Conservation (phyloP, 805 yeast genomes). For the Nakazawaea ambrosiae region DNA sequence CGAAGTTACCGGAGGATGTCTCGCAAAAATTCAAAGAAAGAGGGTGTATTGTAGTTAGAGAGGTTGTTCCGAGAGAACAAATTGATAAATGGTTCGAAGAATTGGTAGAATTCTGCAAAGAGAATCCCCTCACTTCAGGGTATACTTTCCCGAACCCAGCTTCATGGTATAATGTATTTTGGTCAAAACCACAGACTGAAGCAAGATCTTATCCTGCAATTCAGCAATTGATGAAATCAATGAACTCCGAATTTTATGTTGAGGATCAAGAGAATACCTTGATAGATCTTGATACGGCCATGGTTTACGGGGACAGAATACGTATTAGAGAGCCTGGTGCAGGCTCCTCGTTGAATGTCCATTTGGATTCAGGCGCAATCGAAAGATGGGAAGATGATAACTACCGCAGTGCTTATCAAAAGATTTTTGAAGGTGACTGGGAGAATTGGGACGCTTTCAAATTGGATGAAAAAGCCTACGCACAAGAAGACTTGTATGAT, state of each 20-base stretch:
- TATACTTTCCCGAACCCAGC: constrained; percentile 17
- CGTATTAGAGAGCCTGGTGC: constrained; percentile 34
- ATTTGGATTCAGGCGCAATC: constrained; percentile 34
- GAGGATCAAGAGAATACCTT: constrained; percentile 16
- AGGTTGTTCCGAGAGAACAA: constrained; percentile 22
- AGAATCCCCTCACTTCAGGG: constrained; percentile 24
- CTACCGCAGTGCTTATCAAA: constrained; percentile 28
- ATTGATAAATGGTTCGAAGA: constrained; percentile 19
- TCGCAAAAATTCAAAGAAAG: constrained; percentile 9
- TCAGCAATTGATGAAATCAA: constrained; percentile 19
- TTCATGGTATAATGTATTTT: constrained; percentile 26
- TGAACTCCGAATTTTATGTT: constrained; percentile 11
- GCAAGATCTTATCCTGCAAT: constrained; percentile 33
- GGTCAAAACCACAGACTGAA: constrained; percentile 31
- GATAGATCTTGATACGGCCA: constrained; percentile 24
- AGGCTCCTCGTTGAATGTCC: constrained; percentile 27
- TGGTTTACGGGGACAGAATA: constrained; percentile 35
- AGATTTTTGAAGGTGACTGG: constrained; percentile 33
- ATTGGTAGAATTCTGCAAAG: constrained; percentile 15
- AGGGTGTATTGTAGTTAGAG: constrained; percentile 26
- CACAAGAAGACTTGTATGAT: constrained; percentile 27
- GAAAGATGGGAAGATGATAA: constrained; percentile 39
- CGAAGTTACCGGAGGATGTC: background rate
- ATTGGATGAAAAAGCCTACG: constrained; percentile 26
- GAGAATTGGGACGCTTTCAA: constrained; percentile 35